Base-by-base conservation (phyloP, 108 stramenopile species). In the Aurantiochytrium sp. region DNA sequence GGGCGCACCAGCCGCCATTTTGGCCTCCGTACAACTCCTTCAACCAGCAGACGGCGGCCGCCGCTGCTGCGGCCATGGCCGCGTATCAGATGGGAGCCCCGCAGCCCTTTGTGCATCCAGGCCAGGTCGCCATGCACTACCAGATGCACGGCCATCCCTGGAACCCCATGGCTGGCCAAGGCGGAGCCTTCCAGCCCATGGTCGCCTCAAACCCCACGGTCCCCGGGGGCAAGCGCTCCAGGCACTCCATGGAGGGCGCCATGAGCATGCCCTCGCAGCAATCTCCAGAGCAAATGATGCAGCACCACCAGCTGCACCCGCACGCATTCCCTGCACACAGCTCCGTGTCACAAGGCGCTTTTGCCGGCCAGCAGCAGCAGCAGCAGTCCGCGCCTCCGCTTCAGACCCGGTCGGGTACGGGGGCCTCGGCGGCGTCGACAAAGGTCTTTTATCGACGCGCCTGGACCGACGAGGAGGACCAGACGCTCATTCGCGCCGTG, bases 401-500 rank as follows among this genome's bases (percentile, higher is more conserved):
- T n/a, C n/a, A n/a, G n/a, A n/a, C n/a, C n/a, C n/a, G n/a, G n/a
- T n/a, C n/a, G n/a, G n/a, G n/a, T n/a, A 3, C 17, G 50, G 50
- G 15, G 17, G 8, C 50, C 15, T 52, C 50, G 50, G 8, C 50
- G 50, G 50, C 50, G 12, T 2, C 42, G 6, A 48, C 73, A 27
- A 81, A 81, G 73, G 45, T 81, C 24, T 81, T 48, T 30, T 81
- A 81, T 1, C 55, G 89, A 17, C 86, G 90, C 22, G 69, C 87
- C 15, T 92, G 92, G 92, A 88, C 89, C 4, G 30, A 87, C 32
- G 92, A 89, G 36, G 89, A 93, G 88, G 92, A 93, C 55, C 39
- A 87, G 41, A 68, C 50, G 41, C 90, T 93, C 36, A 52, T 85
- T 17, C 55, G 91, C 34, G 90, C 92, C 50, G 92, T 93, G 2